Conservation (phyloP, 106 monocot species). For the Apostasia shenzhenica region DNA sequence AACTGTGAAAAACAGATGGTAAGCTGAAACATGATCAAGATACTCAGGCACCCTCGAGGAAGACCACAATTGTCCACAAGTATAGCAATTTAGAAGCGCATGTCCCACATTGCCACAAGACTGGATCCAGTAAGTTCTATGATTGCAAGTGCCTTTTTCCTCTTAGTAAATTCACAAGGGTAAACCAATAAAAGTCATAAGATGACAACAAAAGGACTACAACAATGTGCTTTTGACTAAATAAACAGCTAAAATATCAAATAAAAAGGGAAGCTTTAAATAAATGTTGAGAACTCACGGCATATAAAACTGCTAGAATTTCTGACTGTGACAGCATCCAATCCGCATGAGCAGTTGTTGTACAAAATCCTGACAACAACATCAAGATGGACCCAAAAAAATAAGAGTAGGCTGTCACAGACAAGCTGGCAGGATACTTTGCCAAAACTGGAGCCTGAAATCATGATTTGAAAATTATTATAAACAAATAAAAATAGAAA, state of each 20-base stretch:
- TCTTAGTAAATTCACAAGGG: no score
- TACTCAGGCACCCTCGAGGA: no score
- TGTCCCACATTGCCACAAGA: no score
- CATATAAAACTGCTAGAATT: slow-evolving; percentile 75
- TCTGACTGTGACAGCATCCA: slow-evolving; percentile 72
- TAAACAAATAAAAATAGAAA: slow-evolving; percentile 2
- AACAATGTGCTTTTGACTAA: background rate
- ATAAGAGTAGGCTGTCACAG: slow-evolving; percentile 90
- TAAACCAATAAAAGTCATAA: background rate
- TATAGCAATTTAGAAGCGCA: no score
- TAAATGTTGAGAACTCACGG: slow-evolving; percentile 45
- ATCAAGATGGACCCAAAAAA: slow-evolving; percentile 82
- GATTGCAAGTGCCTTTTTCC: no score
- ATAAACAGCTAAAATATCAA: background rate
- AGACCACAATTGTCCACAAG: no score
- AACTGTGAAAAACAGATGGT: no score
- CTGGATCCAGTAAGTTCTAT: no score
- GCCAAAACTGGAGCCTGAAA: slow-evolving; percentile 82
- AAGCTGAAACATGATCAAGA: no score
- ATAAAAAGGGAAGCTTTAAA: background rate
- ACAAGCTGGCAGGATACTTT: slow-evolving; percentile 79
- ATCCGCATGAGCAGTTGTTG: slow-evolving; percentile 42
- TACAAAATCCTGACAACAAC: slow-evolving; percentile 65
- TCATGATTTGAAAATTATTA: background rate
- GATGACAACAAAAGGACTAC: background rate